A percentile compares a stretch with the other conserved stretches of the same genome.
These are phyloP conservation scores for Penicillium hordei DNA, from an alignment of 2,329 filamentous ascomycete species.

Conservation along the genomic window DNA sequence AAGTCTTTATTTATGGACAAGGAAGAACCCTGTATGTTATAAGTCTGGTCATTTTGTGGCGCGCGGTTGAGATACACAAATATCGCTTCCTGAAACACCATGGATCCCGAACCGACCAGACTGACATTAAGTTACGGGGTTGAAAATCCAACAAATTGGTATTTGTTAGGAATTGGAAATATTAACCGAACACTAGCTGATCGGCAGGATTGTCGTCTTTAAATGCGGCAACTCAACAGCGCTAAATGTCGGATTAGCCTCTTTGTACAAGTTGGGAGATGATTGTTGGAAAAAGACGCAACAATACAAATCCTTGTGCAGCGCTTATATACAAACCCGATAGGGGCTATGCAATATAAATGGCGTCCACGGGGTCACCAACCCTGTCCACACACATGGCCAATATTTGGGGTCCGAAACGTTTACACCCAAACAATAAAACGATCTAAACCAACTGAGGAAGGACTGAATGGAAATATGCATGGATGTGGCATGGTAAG, in stretches of 20 bases:
- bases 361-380: not conserved
- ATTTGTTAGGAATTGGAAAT: not conserved
- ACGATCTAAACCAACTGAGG: not conserved
- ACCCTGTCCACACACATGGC: constrained; percentile 1
- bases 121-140: not conserved
- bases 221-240: not conserved
- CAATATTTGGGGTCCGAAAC: constrained; percentile 6
- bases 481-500: not conserved
- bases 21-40: not conserved
- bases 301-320: not conserved
- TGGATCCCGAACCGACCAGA: not conserved
- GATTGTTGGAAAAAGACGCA: not conserved
- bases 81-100: constrained; percentile 5
- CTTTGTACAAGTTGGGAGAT: not conserved
- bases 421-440: not conserved
- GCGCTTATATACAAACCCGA: not conserved
- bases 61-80: not conserved
- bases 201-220: not conserved
- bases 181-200: not conserved
- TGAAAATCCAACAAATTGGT: not conserved
- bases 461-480: not conserved
- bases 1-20: not conserved
- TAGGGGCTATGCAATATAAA: too few species aligned
- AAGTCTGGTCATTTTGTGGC: not conserved
- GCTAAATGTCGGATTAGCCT: not conserved